phyloP scores from a whole-genome alignment of 805 yeast genomes.

The Allodekkera sacchari region DNA sequence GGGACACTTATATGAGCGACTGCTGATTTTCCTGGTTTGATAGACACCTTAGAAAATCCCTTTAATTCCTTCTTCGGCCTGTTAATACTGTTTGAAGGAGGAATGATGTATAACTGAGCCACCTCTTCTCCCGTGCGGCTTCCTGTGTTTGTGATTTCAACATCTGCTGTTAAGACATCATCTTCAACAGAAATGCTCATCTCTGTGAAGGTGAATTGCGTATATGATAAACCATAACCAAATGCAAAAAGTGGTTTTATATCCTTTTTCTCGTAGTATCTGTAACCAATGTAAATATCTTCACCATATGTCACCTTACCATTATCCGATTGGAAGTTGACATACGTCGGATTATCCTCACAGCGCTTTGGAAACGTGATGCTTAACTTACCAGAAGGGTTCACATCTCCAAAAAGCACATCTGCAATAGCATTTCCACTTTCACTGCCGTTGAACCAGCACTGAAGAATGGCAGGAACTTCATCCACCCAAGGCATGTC shows the following conservation, averaged over 20 bases:
- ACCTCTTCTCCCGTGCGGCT: slow-evolving; percentile 44
- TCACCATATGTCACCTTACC: slow-evolving; percentile 57
- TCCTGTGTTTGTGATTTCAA: slow-evolving; percentile 39
- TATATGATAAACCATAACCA: slow-evolving; percentile 57
- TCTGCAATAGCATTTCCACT: slow-evolving; percentile 53
- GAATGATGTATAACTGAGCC: slow-evolving; percentile 43
- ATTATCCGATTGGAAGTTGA: slow-evolving; percentile 41
- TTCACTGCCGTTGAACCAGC: slow-evolving; percentile 54
- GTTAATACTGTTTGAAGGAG: slow-evolving; percentile 19
- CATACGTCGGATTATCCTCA: slow-evolving; percentile 49
- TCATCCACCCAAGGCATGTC: slow-evolving; percentile 43
- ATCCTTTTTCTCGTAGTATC: slow-evolving; percentile 47
- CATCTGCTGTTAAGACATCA: slow-evolving; percentile 21
- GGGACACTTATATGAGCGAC: slow-evolving; percentile 30
- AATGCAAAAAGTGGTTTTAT: slow-evolving; percentile 47
- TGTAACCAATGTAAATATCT: slow-evolving; percentile 57
- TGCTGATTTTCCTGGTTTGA: slow-evolving; percentile 36
- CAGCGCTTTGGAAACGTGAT: slow-evolving; percentile 44
- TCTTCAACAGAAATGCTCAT: slow-evolving; percentile 25
- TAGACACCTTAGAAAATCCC: slow-evolving; percentile 42
- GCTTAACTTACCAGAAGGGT: slow-evolving; percentile 54
- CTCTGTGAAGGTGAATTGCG: slow-evolving; percentile 36
- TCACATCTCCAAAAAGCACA: slow-evolving; percentile 49
- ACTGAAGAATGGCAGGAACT: slow-evolving; percentile 38
- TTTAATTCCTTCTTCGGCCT: slow-evolving; percentile 56